Conservation (phyloP, 2,329 filamentous ascomycete genomes). For the Ilyonectria robusta region DNA sequence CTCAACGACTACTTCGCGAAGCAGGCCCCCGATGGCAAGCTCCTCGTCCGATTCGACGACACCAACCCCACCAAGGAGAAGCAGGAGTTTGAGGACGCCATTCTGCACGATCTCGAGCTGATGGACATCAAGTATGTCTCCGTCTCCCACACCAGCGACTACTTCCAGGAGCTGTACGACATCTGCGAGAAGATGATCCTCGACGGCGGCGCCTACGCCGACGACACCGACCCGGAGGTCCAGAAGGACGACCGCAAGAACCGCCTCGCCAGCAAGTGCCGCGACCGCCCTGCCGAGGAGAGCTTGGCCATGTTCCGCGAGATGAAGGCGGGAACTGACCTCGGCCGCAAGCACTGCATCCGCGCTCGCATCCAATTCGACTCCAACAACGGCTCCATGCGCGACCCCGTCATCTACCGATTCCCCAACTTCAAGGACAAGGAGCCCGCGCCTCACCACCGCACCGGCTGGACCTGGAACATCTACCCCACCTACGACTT, state of each 20-base stretch:
- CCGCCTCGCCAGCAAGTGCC: conserved; percentile 84
- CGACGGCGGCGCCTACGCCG: conserved; percentile 90
- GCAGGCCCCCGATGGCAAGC: conserved; percentile 90
- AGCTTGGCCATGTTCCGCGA: conserved; percentile 89
- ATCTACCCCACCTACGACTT: conserved; percentile 92
- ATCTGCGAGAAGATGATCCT: conserved; percentile 88
- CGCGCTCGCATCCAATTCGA: conserved; percentile 94
- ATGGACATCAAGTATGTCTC: conserved; percentile 93
- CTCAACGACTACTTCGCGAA: conserved; percentile 98
- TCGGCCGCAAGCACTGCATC: conserved; percentile 90
- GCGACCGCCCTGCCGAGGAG: conserved; percentile 85
- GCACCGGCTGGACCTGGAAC: conserved; percentile 85
- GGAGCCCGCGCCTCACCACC: conserved; percentile 72
- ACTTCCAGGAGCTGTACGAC: conserved; percentile 93
- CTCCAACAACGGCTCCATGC: conserved; percentile 94
- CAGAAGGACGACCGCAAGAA: conserved; percentile 90
- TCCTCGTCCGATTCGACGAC: conserved; percentile 95
- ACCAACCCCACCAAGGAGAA: conserved; percentile 99
- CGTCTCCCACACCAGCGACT: conserved; percentile 92
- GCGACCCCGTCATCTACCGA: conserved; percentile 97
- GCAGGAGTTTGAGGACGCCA: conserved; percentile 94
- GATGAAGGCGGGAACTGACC: conserved; percentile 89
- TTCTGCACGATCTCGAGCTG: conserved; percentile 89
- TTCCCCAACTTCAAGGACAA: conserved; percentile 76
- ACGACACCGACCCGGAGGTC: conserved; percentile 91